These are phyloP conservation scores for Cladosporium sp. DNA, from an alignment of 2,329 filamentous ascomycete species.

Conservation along the genomic window DNA sequence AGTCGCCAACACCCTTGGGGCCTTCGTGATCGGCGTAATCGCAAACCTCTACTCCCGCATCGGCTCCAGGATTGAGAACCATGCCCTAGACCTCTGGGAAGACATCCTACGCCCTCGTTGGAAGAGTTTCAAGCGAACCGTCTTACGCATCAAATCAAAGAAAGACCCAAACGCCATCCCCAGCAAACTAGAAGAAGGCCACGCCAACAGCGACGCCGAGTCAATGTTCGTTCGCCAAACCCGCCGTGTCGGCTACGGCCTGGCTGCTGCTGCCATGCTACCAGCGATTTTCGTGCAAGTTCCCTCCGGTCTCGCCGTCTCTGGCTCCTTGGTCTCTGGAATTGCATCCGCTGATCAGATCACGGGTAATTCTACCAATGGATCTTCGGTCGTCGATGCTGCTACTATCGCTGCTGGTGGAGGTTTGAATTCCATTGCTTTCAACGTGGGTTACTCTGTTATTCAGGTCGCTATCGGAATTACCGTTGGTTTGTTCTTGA, in stretches of 20 bases:
- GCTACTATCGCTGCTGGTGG: constrained; percentile 24
- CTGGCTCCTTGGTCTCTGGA: constrained; percentile 52
- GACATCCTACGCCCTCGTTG: constrained; percentile 40
- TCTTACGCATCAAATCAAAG: constrained; percentile 30
- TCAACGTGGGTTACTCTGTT: constrained; percentile 45
- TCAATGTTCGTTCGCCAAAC: constrained; percentile 30
- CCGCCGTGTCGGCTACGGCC: constrained; percentile 60
- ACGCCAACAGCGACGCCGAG: constrained; percentile 20
- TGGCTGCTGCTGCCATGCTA: constrained; percentile 79
- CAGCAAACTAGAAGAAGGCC: constrained; percentile 26
- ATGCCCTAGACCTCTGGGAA: constrained; percentile 52
- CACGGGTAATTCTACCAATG: constrained; percentile 39
- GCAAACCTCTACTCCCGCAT: constrained; percentile 74
- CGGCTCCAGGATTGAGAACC: constrained; percentile 55
- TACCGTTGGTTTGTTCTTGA: constrained; percentile 46
- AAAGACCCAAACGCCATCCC: constrained; percentile 16
- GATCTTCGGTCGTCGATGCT: constrained; percentile 39
- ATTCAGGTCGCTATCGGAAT: constrained; percentile 50
- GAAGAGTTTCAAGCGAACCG: constrained; percentile 22
- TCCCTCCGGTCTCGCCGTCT: constrained; percentile 55
- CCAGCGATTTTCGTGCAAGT: constrained; percentile 76
- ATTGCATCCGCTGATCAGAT: constrained; percentile 55
- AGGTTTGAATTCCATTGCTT: constrained; percentile 40
- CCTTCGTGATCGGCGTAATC: constrained; percentile 68
- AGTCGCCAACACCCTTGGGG: constrained; percentile 72